Evolutionary conservation across 495 filamentous ascomycete species (phyloP), one percentile per base, ranked within the genome.

Genomic region (Lineolata rhizophorae): DNA sequence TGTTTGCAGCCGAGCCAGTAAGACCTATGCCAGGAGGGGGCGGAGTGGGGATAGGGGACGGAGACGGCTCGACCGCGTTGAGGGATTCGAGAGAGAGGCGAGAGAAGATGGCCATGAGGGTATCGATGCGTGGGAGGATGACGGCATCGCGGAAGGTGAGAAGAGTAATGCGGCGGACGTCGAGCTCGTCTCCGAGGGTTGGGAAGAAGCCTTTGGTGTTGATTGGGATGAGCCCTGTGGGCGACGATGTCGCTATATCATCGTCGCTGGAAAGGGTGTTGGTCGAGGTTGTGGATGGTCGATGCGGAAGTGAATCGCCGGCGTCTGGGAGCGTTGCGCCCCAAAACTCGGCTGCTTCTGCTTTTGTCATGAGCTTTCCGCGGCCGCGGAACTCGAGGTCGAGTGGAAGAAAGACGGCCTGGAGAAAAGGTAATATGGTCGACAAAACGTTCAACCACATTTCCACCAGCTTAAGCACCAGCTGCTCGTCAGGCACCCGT

Each of bases 361-460:
- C 66, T 0, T 63, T 37, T 2, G 63, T 66, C 69, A 97, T 72
- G 35, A 93, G 50, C 0, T 70, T 57, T 3, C 87, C 87, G 25
- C 60, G 61, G 19, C 87, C 85, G 34, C 78, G 75, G 51, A 97
- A 92, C 45, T 99, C 90, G 10, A 85, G 68, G 43, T 99, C 87
- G 9, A 99, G 56, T 0, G 87, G 90, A 2, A 99, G 60, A 49
- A 99, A 92, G 3, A 93, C 84, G 0, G 84, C 85, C 56, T 99
- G 90, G 35, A 95, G 72, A 47, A 91, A 99, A 0, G 90, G 90
- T 9, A 95, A 54, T 29, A 95, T 76, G 13, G 62, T 78, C 5
- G 79, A 78, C 43, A 93, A 94, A 1, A 90, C 77, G 27, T 84
- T 63, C 24, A 85, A 66, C 90, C 90, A 99, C 43, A 91, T 69